These are phyloP conservation scores for Coemansia sp. DNA, from an alignment of 192 early-diverging fungal genomes.

Conservation along the genomic window DNA sequence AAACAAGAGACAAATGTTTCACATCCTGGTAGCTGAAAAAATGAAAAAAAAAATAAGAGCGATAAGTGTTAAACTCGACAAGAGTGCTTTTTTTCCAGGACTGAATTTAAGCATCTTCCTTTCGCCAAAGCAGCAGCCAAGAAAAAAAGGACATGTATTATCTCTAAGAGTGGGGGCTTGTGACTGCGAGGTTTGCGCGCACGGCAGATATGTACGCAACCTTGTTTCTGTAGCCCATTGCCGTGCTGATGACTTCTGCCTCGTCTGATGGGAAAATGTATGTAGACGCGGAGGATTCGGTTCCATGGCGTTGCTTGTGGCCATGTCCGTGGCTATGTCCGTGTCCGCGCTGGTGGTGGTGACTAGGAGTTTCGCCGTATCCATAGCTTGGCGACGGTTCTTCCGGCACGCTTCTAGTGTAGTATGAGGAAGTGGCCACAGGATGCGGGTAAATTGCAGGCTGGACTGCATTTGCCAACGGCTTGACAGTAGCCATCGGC, in stretches of 20 bases:
- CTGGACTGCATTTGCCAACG: not conserved
- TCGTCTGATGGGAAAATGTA: slow-evolving; percentile 9
- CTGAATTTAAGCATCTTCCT: too few relatives aligned
- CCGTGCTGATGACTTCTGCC: slow-evolving; percentile 11
- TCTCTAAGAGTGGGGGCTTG: not conserved
- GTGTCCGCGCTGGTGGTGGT: not conserved
- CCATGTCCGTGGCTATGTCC: not conserved
- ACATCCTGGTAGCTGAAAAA: not conserved
- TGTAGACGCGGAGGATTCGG: not conserved
- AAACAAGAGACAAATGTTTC: too few relatives aligned
- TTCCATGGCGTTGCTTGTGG: not conserved
- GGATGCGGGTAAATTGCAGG: not conserved
- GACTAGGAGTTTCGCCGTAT: not conserved
- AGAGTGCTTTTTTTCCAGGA: too few relatives aligned
- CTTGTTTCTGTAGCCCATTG: slow-evolving; percentile 13
- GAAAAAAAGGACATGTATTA: not conserved
- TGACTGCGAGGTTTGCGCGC: not conserved
- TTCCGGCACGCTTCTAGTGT: not conserved
- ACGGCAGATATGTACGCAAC: slow-evolving; percentile 9
- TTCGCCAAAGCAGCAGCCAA: too few relatives aligned
- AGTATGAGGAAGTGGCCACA: not conserved
- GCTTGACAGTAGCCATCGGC: not conserved
- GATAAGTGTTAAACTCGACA: too few relatives aligned
- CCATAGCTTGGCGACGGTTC: not conserved
- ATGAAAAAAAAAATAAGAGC: not conserved